Conservation (phyloP, 1,139 yeast genomes). For the Suhomyces maxii region DNA sequence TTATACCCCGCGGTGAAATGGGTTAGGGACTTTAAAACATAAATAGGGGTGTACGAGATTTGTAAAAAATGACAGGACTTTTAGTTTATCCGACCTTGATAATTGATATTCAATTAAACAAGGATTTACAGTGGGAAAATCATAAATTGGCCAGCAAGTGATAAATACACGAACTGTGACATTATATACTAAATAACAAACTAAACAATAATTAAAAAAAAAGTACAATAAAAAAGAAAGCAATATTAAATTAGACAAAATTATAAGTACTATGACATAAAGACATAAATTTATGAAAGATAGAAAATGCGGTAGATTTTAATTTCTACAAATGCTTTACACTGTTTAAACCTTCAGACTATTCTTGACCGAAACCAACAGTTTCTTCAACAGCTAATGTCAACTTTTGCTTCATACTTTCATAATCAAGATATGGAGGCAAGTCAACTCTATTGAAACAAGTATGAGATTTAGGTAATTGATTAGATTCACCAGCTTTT, state of each 20-base stretch:
- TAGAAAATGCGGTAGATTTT: not conserved
- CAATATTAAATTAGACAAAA: not conserved
- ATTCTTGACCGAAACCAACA: conserved; percentile 96
- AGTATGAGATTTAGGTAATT: conserved; percentile 94
- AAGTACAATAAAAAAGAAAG: conserved; percentile 1
- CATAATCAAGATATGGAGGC: conserved; percentile 78
- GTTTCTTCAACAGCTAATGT: conserved; percentile 91
- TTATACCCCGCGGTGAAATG: too few relatives aligned
- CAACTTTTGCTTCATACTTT: conserved; percentile 74
- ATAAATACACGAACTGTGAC: too few relatives aligned
- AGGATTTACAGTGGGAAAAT: too few relatives aligned
- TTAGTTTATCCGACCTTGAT: too few relatives aligned
- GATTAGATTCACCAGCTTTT: conserved; percentile 92
- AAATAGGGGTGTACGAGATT: not conserved
- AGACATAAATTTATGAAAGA: not conserved
- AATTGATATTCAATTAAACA: too few relatives aligned
- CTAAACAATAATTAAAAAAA: not conserved
- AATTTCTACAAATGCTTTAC: too few relatives aligned
- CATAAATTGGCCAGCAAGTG: too few relatives aligned
- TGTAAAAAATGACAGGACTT: not conserved
- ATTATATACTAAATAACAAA: too few relatives aligned
- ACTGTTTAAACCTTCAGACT: conserved; percentile 9
- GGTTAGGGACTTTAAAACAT: too few relatives aligned
- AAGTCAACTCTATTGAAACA: conserved; percentile 93
- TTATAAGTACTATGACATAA: not conserved